Conservation (phyloP, 1,284 basidiomycete genomes). For the Kalmanozyma brasiliensis region DNA sequence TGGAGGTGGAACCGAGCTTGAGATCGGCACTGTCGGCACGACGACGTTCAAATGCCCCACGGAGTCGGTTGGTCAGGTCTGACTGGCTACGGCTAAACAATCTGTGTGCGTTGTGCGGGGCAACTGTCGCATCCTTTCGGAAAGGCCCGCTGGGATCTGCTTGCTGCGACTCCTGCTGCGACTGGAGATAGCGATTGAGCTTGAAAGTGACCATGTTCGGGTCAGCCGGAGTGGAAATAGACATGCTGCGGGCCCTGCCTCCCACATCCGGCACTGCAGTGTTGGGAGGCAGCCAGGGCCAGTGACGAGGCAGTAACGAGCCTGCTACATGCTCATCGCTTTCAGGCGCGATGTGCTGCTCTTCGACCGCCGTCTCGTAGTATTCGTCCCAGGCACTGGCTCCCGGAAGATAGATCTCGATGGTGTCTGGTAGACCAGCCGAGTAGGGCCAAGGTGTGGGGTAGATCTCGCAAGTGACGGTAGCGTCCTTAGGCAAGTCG, state of each 20-base stretch:
- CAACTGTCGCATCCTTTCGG: too few species aligned
- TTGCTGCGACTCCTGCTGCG: constrained; percentile 23
- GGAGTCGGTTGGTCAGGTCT: constrained; percentile 28
- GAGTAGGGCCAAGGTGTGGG: constrained; percentile 46
- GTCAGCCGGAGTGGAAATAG: constrained; percentile 55
- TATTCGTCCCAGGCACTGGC: constrained; percentile 59
- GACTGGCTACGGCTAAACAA: constrained; percentile 18
- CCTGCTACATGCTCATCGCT: constrained; percentile 9
- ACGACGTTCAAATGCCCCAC: constrained; percentile 35
- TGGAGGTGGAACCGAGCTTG: constrained; percentile 4
- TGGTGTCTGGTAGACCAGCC: constrained; percentile 52
- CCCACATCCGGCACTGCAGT: constrained; percentile 9
- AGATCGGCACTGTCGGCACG: constrained; percentile 20
- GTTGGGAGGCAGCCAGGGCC: constrained; percentile 13
- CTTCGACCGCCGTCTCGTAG: constrained; percentile 36
- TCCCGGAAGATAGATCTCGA: constrained; percentile 63
- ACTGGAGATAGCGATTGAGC: constrained; percentile 53
- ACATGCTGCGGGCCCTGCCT: constrained; percentile 23
- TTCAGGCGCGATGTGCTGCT: constrained; percentile 34
- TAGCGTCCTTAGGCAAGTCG: constrained; percentile 21
- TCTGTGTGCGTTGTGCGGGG: too few species aligned
- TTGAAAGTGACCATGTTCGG: constrained; percentile 48
- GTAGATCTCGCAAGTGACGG: constrained; percentile 30
- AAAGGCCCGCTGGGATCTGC: too few species aligned
- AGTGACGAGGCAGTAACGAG: not conserved